Percentiles rank a stretch among this genome's conserved stretches.
Evolutionary conservation across 2,329 filamentous ascomycete genomes (phyloP).

Genomic region (Xylariaceae sp.): DNA sequence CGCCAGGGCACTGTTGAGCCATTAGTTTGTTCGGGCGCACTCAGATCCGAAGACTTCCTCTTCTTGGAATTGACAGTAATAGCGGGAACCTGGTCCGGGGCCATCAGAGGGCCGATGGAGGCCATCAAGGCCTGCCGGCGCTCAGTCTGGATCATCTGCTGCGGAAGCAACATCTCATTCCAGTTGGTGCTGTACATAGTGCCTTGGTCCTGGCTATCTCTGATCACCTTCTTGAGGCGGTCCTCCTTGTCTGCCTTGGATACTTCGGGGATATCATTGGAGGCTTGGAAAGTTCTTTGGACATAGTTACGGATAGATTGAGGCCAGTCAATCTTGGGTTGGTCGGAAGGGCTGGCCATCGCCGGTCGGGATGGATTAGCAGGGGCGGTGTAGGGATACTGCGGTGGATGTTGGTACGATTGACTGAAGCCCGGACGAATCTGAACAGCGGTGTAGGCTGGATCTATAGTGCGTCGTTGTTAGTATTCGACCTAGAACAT

Average conservation of each 20-base stretch:
- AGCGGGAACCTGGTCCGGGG: conserved; percentile 9
- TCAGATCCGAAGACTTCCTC: conserved; percentile 68
- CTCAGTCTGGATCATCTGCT: conserved; percentile 71
- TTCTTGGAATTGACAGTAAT: conserved; percentile 52
- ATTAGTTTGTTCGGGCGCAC: conserved; percentile 39
- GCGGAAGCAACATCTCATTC: conserved; percentile 75
- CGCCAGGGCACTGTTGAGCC: conserved; percentile 65
- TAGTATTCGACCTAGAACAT: too few relatives aligned
- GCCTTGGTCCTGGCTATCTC: conserved; percentile 66
- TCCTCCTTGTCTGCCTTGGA: conserved; percentile 65
- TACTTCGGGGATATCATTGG: conserved; percentile 59
- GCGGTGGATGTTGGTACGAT: conserved; percentile 22
- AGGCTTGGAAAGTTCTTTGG: conserved; percentile 74
- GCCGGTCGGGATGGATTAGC: conserved; percentile 26
- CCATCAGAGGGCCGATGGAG: conserved; percentile 9
- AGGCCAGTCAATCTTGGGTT: conserved; percentile 69
- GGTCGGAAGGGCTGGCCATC: conserved; percentile 24
- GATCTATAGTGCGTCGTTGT: too few relatives aligned
- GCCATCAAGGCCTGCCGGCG: conserved; percentile 43
- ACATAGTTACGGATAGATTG: conserved; percentile 81
- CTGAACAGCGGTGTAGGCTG: conserved; percentile 36
- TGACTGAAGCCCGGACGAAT: conserved; percentile 32
- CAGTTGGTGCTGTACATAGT: conserved; percentile 71
- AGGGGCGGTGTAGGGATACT: conserved; percentile 23
- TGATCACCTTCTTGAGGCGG: conserved; percentile 81